Evolutionary conservation across 2,329 filamentous ascomycete genomes (phyloP).

Genomic region (Colletotrichum costaricense): DNA sequence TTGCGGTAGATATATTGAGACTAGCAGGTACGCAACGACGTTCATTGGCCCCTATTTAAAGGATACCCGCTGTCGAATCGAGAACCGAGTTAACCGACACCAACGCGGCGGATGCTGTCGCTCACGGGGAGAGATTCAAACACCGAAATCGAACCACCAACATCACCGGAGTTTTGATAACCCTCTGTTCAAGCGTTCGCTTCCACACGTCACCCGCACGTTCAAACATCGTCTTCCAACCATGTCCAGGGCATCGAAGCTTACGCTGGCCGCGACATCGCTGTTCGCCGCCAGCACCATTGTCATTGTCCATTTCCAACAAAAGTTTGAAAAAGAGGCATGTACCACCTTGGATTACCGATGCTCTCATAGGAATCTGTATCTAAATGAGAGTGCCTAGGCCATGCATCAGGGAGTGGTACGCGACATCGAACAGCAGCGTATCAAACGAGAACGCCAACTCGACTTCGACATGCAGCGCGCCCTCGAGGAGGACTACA

Average conservation of each 20-base stretch:
- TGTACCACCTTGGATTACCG: not conserved
- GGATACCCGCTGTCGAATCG: not conserved
- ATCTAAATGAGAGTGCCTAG: slow-evolving; percentile 55
- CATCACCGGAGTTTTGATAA: not conserved
- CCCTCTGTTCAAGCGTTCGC: not conserved
- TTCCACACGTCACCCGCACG: not conserved
- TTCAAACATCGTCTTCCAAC: slow-evolving; percentile 15
- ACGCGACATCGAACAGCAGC: slow-evolving; percentile 94
- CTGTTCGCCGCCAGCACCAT: slow-evolving; percentile 82
- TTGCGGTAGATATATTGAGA: not conserved
- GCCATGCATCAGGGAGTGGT: slow-evolving; percentile 96
- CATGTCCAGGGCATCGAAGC: slow-evolving; percentile 93
- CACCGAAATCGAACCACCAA: not conserved
- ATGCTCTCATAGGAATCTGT: not conserved
- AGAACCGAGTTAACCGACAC: not conserved
- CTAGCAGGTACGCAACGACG: not conserved
- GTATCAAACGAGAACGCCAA: slow-evolving; percentile 88
- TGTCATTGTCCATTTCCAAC: slow-evolving; percentile 88
- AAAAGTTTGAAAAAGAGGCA: slow-evolving; percentile 72
- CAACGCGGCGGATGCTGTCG: not conserved
- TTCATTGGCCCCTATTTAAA: not conserved
- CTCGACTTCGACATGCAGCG: slow-evolving; percentile 95
- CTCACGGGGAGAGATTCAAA: slow-evolving; percentile 1
- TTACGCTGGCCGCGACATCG: slow-evolving; percentile 84
- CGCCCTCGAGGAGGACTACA: slow-evolving; percentile 87